phyloP scores from a whole-genome alignment of 768 basidiomycete species.

The Lactarius hatsudake region DNA sequence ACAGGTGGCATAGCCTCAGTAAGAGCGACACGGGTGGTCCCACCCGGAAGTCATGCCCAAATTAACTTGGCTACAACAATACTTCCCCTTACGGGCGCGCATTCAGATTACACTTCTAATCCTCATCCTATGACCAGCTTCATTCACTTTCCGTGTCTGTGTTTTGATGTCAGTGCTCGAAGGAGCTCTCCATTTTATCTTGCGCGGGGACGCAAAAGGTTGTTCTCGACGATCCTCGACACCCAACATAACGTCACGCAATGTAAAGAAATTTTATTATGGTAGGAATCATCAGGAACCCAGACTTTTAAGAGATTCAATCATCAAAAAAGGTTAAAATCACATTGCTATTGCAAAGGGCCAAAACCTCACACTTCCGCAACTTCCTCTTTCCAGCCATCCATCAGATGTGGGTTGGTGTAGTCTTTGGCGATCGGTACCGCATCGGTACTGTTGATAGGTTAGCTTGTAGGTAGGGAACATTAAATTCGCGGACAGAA shows the following conservation, averaged over 20 bases:
- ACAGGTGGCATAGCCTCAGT: not conserved
- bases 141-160: not conserved
- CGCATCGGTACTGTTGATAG: not conserved
- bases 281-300: no score
- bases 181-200: not conserved
- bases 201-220: no score
- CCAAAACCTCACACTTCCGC: not conserved
- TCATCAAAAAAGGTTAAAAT: no score
- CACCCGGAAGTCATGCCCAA: not conserved
- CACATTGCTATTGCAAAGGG: no score
- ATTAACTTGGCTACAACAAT: not conserved
- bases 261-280: no score
- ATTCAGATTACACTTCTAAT: conserved; percentile 3
- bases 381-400: not conserved
- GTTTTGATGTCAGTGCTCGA: not conserved
- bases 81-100: not conserved
- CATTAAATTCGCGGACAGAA: not conserved
- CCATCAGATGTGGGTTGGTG: not conserved
- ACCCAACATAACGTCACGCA: no score
- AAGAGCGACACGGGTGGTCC: not conserved
- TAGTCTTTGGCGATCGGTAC: not conserved
- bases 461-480: not conserved
- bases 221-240: no score
- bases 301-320: no score
- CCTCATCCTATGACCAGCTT: not conserved